Evolutionary conservation across 2,329 filamentous ascomycete species (phyloP), one percentile per base, ranked within the genome.

Genomic region (Aspergillus neoniger): DNA sequence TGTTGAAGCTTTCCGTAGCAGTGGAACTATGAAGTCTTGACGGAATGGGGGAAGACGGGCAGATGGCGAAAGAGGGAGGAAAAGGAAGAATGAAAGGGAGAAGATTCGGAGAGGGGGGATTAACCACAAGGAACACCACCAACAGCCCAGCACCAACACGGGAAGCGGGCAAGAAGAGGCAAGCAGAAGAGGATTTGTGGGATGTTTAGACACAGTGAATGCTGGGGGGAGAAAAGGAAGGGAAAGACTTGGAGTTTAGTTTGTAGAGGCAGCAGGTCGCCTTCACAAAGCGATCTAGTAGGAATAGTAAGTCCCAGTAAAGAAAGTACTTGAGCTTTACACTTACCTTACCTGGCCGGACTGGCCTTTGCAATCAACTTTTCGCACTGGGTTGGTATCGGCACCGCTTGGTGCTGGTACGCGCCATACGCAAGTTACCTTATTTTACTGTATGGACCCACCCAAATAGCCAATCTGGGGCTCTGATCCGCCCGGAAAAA

Each of bases 241-340:
- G 36, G 55, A 57, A 63, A 63, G 58, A 63, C 36, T 56, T 55
- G 10, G 62, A 59, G 59, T 61, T 53, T 61, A 59, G 59, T 61
- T 53, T 61, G 61, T 63, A 63, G 36, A 63, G 51, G 28, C 41
- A 57, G 44, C 38, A 55, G 39, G 53, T 55, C 53, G 39, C 53
- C 53, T 55, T 55, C 53, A 55, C 51, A 21, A 41, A 32, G 30
- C 17, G 38, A 43, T 43, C 52, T 55, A 55, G 28, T 50, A 50
- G 44, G 32, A 36, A 36, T 49, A 30, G 25, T 25, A 28, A 28
- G 15, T 19, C 8, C 19, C 17, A 21, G 41, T 48, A 49, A 30
- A 6, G 8, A 49, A 15, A 44, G 41, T 44, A 44, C 19, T 44
- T 21, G 41, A 23, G 17, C 32, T 36, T 36, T 17, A 39, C 50